Evolutionary conservation across 129 eudicot genomes (phyloP), one percentile per base, ranked within the genome.

Genomic region (Flaveria brownii): DNA sequence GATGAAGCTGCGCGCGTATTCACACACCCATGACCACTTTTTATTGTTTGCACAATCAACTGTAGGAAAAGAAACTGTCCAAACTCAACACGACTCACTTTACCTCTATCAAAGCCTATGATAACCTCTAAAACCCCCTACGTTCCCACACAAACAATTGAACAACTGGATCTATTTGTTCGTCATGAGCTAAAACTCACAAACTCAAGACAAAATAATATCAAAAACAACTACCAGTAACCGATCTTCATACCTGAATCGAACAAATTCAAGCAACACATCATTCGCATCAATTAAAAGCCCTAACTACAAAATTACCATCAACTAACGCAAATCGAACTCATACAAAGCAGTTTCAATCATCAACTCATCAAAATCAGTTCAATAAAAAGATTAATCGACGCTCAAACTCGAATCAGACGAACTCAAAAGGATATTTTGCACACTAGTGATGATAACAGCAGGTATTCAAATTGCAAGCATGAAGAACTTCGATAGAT

Each of bases 51-150:
- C 67, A 33, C 68, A 77, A 77, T 66, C 57, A 77, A 66, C 81
- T 77, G 81, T 66, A 76, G 41, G 65, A 76, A 76, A 64, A 49
- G 50, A 76, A 76, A 76, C 50, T 54, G 61, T 17, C 18, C 30
- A 66, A 72, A 72, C 66, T 72, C 76, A 73, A 74, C 70, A 42
- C 78, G 60, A 66, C 77, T 39, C 63, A 66, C 33, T 54, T 77
- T 57, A 68, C 69, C 73, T 77, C 49, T 26, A 63, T 42, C 46
- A 22, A 57, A 74, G 10, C 79, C 78, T 75, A n/a, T 18, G 41
- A 15, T 51, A 76, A 20, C 60, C 52, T 28, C 18, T 46, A 59
- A 7, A 70, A 41, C 54, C 39, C 26, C 67, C 50, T 11, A 33
- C 39, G 6, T 33, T 33, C 39, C 39, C 39, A 33, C 47, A 78